These are phyloP conservation scores for Maudiozyma bulderi DNA, from an alignment of 805 yeast genomes.

Conservation along the genomic window DNA sequence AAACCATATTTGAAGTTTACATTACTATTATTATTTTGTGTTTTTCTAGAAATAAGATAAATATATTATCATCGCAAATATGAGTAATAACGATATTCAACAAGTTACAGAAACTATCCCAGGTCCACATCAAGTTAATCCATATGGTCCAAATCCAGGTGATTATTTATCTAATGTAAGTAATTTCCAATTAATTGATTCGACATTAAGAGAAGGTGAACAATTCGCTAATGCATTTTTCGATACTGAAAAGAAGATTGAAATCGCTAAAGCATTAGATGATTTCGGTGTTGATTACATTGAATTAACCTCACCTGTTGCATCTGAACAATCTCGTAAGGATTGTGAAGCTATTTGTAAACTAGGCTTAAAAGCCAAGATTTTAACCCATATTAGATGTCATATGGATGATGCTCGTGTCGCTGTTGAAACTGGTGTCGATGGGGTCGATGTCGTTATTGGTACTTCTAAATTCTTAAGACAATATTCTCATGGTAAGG, in stretches of 20 bases:
- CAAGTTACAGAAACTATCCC: slow-evolving; percentile 10
- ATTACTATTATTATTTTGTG: not conserved
- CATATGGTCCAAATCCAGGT: slow-evolving; percentile 92
- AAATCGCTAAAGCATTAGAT: slow-evolving; percentile 92
- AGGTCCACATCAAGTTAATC: slow-evolving; percentile 37
- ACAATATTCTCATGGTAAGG: slow-evolving; percentile 94
- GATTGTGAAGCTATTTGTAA: slow-evolving; percentile 99
- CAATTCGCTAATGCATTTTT: slow-evolving; percentile 97
- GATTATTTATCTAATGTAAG: slow-evolving; percentile 86
- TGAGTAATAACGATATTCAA: slow-evolving; percentile 8
- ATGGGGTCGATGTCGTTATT: slow-evolving; percentile 96
- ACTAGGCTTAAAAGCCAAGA: slow-evolving; percentile 93
- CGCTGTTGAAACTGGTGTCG: slow-evolving; percentile 97
- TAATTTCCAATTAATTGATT: slow-evolving; percentile 84
- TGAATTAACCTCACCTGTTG: slow-evolving; percentile 97
- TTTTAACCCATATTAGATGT: slow-evolving; percentile 92
- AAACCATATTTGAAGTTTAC: too few relatives aligned
- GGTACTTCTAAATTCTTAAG: slow-evolving; percentile 94
- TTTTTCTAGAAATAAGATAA: not conserved
- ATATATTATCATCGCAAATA: not conserved
- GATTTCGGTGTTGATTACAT: slow-evolving; percentile 98
- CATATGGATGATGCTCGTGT: slow-evolving; percentile 98
- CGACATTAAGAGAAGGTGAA: slow-evolving; percentile 96
- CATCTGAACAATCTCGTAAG: slow-evolving; percentile 81
- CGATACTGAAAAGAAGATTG: slow-evolving; percentile 87